These are phyloP conservation scores for Skeletonema grethae DNA, from an alignment of 108 stramenopile genomes.

Conservation along the genomic window DNA sequence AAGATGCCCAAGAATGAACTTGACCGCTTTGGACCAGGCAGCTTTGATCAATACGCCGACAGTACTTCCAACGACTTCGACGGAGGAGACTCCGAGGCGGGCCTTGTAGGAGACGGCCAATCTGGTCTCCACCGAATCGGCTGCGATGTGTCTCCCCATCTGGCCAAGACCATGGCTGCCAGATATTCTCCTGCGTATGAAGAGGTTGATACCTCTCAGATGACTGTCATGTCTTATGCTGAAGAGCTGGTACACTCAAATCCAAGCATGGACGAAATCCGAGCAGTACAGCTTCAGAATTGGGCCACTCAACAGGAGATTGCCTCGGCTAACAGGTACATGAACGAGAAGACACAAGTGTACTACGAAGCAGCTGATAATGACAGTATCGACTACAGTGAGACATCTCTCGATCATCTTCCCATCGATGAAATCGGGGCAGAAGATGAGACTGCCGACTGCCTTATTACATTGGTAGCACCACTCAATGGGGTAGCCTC, in stretches of 20 bases:
- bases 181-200: conserved; percentile 22
- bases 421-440: too few species aligned
- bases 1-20: conserved; percentile 58
- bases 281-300: conserved; percentile 49
- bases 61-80: too few species aligned
- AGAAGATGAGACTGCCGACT: too few species aligned
- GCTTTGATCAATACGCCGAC: too few species aligned
- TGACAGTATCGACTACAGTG: too few species aligned
- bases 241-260: conserved; percentile 57
- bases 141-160: conserved; percentile 41
- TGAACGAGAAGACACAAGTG: not conserved
- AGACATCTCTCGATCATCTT: too few species aligned
- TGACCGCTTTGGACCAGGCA: not conserved
- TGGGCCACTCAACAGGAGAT: conserved; percentile 86
- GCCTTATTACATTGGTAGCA: too few species aligned
- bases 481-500: conserved; percentile 16
- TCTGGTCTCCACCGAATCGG: conserved; percentile 12
- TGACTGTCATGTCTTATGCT: conserved; percentile 61
- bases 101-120: too few species aligned
- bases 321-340: conserved; percentile 25
- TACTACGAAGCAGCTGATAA: too few species aligned
- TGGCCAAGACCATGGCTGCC: conserved; percentile 29
- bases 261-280: conserved; percentile 50
- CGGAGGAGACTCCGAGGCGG: too few species aligned
- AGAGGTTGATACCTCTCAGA: conserved; percentile 50